Evolutionary conservation across 2,329 filamentous ascomycete genomes (phyloP), one percentile per base, ranked within the genome.

Genomic region (Cladophialophora yegresii): DNA sequence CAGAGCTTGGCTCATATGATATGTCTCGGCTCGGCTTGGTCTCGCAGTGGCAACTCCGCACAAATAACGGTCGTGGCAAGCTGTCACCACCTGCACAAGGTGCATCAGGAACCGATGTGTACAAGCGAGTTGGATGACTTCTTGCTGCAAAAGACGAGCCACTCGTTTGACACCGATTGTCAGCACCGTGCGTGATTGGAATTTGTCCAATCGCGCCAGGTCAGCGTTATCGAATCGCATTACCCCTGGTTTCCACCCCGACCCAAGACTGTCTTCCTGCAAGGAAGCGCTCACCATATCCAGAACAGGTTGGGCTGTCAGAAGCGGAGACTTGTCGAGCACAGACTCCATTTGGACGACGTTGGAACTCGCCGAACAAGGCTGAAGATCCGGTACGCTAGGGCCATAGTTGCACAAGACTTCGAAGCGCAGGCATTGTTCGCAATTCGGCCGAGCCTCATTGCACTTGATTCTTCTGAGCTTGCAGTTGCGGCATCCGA

Each of bases 41-140:
- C 58, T 36, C 22, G 50, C 1, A 72, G 40, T 54, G n/a, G 49
- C 55, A 20, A 30, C 12, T 55, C 67, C 62, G 16, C 33, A 33
- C 40, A 83, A 72, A 65, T 80, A 75, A 5, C 80, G 77, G 65
- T 86, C 83, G 67, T 87, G 84, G 67, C 84, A 79, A 3, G 82
- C 72, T 2, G 84, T 82, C 23, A 86, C 69, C 22, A 81, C 77
- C 32, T 86, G 75, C 20, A 85, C 76, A 54, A 82, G 75, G 71
- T 87, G 84, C 75, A 85, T 80, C 4, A 87, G 75, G 61, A 83
- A 85, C 0, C 81, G 78, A 55, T 84, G 33, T 75, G 47, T 61
- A 53, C 47, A 28, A 59, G 63, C 63, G 12, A 69, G 58, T 2
- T 33, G 40, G 30, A 58, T 58, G 22, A 65, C 59, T n/a, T 22